Conservation (phyloP, 352 stramenopile genomes). For the Globisporangium abappressorium region DNA sequence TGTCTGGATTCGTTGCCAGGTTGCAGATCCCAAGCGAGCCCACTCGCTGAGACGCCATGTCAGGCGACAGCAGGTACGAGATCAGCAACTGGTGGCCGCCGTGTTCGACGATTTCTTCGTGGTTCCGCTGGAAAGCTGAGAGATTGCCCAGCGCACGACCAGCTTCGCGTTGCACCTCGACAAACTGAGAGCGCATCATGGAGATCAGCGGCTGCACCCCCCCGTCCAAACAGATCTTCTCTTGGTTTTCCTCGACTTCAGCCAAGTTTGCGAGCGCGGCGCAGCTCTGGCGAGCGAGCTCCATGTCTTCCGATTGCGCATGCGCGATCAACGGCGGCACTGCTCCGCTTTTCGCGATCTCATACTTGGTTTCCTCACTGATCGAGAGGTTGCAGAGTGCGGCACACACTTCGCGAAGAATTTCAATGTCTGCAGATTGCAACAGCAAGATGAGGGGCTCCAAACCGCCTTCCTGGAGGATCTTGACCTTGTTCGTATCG, state of each 20-base stretch:
- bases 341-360: constrained; percentile 93
- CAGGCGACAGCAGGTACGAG: constrained; percentile 93
- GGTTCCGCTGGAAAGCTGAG: constrained; percentile 85
- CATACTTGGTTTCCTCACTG: constrained; percentile 96
- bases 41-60: constrained; percentile 92
- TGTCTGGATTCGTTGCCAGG: constrained; percentile 88
- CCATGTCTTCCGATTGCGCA: constrained; percentile 92
- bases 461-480: constrained; percentile 95
- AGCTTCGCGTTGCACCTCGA: constrained; percentile 91
- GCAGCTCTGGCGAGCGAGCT: constrained; percentile 87
- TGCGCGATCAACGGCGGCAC: constrained; percentile 89
- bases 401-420: constrained; percentile 92
- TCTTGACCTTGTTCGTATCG: constrained; percentile 94
- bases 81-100: constrained; percentile 94
- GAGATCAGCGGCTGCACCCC: constrained; percentile 90
- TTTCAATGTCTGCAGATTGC: constrained; percentile 88
- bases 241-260: constrained; percentile 94
- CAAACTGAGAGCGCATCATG: constrained; percentile 95
- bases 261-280: constrained; percentile 94
- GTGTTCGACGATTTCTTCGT: constrained; percentile 89
- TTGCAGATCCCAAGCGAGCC: constrained; percentile 94
- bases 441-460: constrained; percentile 92
- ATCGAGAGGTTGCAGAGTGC: constrained; percentile 95
- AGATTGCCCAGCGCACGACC: constrained; percentile 93
- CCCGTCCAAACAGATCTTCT: constrained; percentile 91